These are phyloP conservation scores for Tulasnella sp. DNA, from an alignment of 768 basidiomycete species.

Conservation along the genomic window DNA sequence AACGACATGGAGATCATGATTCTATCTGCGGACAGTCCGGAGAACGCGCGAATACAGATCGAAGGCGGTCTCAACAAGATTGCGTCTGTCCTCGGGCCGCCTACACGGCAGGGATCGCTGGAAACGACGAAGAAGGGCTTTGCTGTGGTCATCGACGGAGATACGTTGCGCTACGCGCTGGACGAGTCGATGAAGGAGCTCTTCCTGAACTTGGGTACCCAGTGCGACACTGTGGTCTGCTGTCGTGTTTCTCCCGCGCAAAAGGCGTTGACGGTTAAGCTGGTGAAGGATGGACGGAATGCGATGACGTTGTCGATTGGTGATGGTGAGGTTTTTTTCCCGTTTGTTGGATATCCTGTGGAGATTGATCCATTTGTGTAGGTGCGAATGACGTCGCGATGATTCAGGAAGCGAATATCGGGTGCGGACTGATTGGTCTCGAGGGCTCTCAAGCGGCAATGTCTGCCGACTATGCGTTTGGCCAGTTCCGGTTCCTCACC, in stretches of 20 bases:
- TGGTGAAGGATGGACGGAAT: conserved; percentile 89
- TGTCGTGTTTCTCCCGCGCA: conserved; percentile 96
- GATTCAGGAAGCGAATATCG: conserved; percentile 99
- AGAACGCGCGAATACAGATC: conserved; percentile 69
- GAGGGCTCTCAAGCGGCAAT: conserved; percentile 98
- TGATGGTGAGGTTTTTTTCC: conserved; percentile 40
- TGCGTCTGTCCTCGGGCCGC: conserved; percentile 70
- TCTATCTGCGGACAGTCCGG: conserved; percentile 67
- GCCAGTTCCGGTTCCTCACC: conserved; percentile 89
- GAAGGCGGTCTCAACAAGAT: conserved; percentile 93
- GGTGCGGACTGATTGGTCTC: conserved; percentile 82
- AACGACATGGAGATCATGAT: conserved; percentile 96
- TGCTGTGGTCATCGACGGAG: conserved; percentile 93
- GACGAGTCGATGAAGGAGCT: conserved; percentile 63
- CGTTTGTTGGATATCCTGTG: neutral
- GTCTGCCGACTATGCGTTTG: conserved; percentile 98
- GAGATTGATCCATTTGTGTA: conserved; percentile 1
- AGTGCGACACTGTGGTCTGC: conserved; percentile 96
- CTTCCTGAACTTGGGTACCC: conserved; percentile 85
- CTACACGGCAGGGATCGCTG: conserved; percentile 35
- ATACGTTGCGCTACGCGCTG: conserved; percentile 75
- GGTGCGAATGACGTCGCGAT: conserved; percentile 96
- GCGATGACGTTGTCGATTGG: conserved; percentile 97
- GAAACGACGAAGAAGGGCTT: conserved; percentile 51
- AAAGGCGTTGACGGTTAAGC: conserved; percentile 91